Conservation (phyloP, 1,284 basidiomycete genomes). For the Pascua sp. region DNA sequence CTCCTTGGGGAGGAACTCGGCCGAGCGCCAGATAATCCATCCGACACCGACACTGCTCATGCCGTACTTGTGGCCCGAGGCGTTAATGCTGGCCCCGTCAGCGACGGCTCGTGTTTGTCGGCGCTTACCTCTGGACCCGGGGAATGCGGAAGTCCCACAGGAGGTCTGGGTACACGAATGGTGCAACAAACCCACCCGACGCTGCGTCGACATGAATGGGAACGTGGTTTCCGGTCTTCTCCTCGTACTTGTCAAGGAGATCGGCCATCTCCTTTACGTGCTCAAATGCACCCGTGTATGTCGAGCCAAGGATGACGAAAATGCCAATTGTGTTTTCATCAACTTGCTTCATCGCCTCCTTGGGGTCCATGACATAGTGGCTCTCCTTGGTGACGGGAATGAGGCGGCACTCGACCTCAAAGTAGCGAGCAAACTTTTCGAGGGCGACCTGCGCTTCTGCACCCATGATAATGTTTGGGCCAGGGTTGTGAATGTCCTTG, state of each 20-base stretch:
- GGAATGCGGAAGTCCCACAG: slow-evolving; percentile 84
- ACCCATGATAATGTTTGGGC: slow-evolving; percentile 56
- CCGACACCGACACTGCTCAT: slow-evolving; percentile 57
- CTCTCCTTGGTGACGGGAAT: slow-evolving; percentile 47
- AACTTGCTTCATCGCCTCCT: slow-evolving; percentile 77
- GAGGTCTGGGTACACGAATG: slow-evolving; percentile 57
- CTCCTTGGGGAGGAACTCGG: slow-evolving; percentile 73
- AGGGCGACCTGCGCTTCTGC: slow-evolving; percentile 74
- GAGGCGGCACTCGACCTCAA: slow-evolving; percentile 55
- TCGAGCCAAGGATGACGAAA: slow-evolving; percentile 53
- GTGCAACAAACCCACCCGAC: slow-evolving; percentile 75
- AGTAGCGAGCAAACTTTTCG: slow-evolving; percentile 74
- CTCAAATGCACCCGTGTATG: slow-evolving; percentile 92
- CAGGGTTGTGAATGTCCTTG: slow-evolving; percentile 79
- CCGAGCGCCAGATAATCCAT: slow-evolving; percentile 79
- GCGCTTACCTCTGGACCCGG: slow-evolving; percentile 62
- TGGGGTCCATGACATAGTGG: slow-evolving; percentile 76
- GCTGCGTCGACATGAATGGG: slow-evolving; percentile 70
- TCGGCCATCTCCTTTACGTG: slow-evolving; percentile 82
- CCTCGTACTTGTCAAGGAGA: slow-evolving; percentile 79
- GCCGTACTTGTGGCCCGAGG: slow-evolving; percentile 87
- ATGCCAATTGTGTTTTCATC: slow-evolving; percentile 72
- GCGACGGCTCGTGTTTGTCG: not conserved
- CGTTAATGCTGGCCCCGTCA: slow-evolving; percentile 40
- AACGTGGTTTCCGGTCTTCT: slow-evolving; percentile 69